Evolutionary conservation across 768 basidiomycete species (phyloP), one percentile per base, ranked within the genome.

Genomic region (Pisolithus orientalis): DNA sequence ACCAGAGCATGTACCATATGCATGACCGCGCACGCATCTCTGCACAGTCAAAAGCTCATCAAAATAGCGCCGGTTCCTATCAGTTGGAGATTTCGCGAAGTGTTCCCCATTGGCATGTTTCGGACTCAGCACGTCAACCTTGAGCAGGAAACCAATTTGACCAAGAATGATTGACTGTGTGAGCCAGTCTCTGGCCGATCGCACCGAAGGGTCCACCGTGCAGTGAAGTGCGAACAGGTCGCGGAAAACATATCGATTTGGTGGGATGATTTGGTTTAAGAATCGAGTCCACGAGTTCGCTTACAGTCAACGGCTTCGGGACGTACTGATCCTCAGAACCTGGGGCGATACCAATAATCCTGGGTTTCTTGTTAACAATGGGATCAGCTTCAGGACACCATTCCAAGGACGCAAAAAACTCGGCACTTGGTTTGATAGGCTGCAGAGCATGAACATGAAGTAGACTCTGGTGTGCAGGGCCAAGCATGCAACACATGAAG

Each of bases 371-470:
- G 46, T 69, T 66, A 40, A 68, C 43, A 16, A 68, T 54, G 14
- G 68, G 68, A 40, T 68, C 68, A 42, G 58, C 59, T 42, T 60
- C 46, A 1, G 68, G 68, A 42, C 61, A 67, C 68, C 67, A 68
- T 51, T 62, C 61, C 21, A 38, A 34, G 7, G 54, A 25, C 17
- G 53, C 50, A 29, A 62, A 53, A 9, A 63, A 34, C 25, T 47
- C 44, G 28, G 53, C 37, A 17, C 39, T 50, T 43, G 47, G 46
- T 25, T 46, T 54, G n/a, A 57, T 27, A 13, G 58, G 55, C 16
- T 55, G 59, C 6, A 62, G 58, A 28, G 55, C 53, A 14, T 58
- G 25, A 28, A 57, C 52, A 40, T 56, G 54, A 27, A 49, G 16
- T 25, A 48, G 17, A 11, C 31, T 49, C 32, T 45, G 47, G n/a